A percentile compares a stretch with the other conserved stretches of the same genome.
phyloP scores from a whole-genome alignment of 352 stramenopile species.

The Phytophthora multivora region DNA sequence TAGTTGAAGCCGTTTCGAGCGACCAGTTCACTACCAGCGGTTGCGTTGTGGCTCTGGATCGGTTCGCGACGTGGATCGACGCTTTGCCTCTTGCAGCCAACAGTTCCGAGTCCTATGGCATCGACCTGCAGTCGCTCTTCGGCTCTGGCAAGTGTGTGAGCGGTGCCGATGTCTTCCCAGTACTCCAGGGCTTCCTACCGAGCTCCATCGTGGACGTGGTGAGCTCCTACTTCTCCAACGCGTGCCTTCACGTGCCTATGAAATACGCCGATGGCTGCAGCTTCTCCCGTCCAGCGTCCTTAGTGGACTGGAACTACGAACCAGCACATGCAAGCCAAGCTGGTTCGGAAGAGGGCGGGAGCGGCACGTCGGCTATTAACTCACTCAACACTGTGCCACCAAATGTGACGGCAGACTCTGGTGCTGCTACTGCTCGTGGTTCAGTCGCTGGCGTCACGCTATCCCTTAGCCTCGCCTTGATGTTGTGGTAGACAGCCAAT shows the following conservation, averaged over 20 bases:
- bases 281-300: slow-evolving; percentile 47
- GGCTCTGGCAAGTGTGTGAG: slow-evolving; percentile 41
- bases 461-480: not conserved
- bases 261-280: slow-evolving; percentile 59
- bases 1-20: slow-evolving; percentile 24
- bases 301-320: slow-evolving; percentile 60
- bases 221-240: slow-evolving; percentile 41
- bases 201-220: slow-evolving; percentile 31
- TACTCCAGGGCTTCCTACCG: slow-evolving; percentile 45
- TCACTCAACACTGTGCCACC: slow-evolving; percentile 37
- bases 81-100: slow-evolving; percentile 39
- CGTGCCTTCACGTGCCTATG: slow-evolving; percentile 57
- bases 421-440: not conserved
- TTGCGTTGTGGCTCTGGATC: slow-evolving; percentile 56
- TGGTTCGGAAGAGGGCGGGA: slow-evolving; percentile 19
- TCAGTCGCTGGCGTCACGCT: not conserved
- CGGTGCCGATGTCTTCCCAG: slow-evolving; percentile 46
- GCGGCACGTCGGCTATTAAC: slow-evolving; percentile 32
- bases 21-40: slow-evolving; percentile 39
- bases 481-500: slow-evolving; percentile 11
- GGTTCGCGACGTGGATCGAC: slow-evolving; percentile 50
- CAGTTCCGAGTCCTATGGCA: slow-evolving; percentile 28
- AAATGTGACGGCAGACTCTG: slow-evolving; percentile 25
- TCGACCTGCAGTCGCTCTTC: slow-evolving; percentile 51
- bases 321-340: slow-evolving; percentile 39